Evolutionary conservation across 768 basidiomycete species (phyloP), one percentile per base, ranked within the genome.

Genomic region (Mycena chlorophos): DNA sequence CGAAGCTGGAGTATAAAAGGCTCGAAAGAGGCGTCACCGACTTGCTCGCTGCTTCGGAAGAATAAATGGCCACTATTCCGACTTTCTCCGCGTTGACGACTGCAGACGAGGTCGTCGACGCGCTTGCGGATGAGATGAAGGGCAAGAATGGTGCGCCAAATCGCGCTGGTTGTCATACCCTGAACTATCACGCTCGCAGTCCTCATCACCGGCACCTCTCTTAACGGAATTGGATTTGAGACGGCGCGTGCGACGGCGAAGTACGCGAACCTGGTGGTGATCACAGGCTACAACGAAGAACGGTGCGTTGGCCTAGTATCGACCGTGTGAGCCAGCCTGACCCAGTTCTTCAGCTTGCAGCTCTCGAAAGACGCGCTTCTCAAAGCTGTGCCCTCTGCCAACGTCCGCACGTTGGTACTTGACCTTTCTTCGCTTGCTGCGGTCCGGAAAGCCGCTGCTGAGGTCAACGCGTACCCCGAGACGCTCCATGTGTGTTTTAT

Each of bases 381-480:
- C 17, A 30, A 20, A 30, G 52, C 46, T 5, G 16, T 31, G 0
- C 52, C 52, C 10, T 3, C 52, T 2, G 52, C 43, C 1, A 46
- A 54, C 16, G 4, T 54, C 16, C 52, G 52, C 28, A 6, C 25
- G 4, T 45, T 54, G 4, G 42, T 25, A 16, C 52, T 54, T 22
- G 45, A 54, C n/a, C 52, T 54, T 23, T n/a, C 43, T 3, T 54
- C 52, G 17, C 42, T 46, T 14, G 42, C 43, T 2, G 42, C 40
- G 5, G 34, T 54, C 16, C 42, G 52, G 8, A 38, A 46, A 23
- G 45, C 43, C 17, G 52, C 52, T 3, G 45, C 42, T 2, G 52
- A 54, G 25, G 45, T 54, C 14, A 54, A 54, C 31, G 30, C 43
- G 12, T 54, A 54, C 43, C 3, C 52, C 10, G 52, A 54, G 26